Evolutionary conservation across 805 yeast genomes (phyloP).

Genomic region (Lachancea mirantina): DNA sequence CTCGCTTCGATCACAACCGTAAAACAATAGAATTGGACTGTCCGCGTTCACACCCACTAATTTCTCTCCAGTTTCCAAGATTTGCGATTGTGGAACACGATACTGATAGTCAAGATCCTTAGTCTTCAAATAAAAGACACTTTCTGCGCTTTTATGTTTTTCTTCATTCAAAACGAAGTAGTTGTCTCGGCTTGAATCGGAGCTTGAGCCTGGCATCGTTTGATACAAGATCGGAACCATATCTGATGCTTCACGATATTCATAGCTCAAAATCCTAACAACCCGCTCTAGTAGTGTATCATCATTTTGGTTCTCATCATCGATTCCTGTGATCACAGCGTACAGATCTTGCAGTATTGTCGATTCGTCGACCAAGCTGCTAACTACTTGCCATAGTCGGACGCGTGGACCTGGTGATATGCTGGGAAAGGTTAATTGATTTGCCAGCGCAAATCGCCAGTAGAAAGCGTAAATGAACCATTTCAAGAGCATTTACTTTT

Average conservation of each 20-base stretch:
- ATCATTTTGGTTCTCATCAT: slow-evolving; percentile 6
- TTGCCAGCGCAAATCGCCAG: too few species aligned
- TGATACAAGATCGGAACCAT: slow-evolving; percentile 14
- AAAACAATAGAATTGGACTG: slow-evolving; percentile 55
- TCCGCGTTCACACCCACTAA: slow-evolving; percentile 44
- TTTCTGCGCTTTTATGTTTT: slow-evolving; percentile 57
- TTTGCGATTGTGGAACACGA: slow-evolving; percentile 12
- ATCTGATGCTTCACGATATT: slow-evolving; percentile 11
- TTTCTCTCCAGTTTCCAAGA: slow-evolving; percentile 48
- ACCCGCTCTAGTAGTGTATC: slow-evolving; percentile 3
- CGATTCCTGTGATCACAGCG: slow-evolving; percentile 4
- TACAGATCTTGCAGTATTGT: slow-evolving; percentile 4
- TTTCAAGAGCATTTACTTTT: neutral
- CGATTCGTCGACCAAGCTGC: slow-evolving; percentile 1
- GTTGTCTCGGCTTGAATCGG: slow-evolving; percentile 6
- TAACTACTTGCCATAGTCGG: slow-evolving; percentile 6
- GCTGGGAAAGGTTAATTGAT: slow-evolving; percentile 1
- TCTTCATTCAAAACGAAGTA: slow-evolving; percentile 23
- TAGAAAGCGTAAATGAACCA: neutral
- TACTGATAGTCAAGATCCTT: slow-evolving; percentile 28
- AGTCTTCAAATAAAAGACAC: slow-evolving; percentile 72
- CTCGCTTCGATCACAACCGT: slow-evolving; percentile 53
- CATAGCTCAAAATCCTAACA: slow-evolving; percentile 1
- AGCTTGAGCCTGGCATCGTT: slow-evolving; percentile 14
- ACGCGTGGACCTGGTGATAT: slow-evolving; percentile 1